These are phyloP conservation scores for Cladosporium phlei DNA, from an alignment of 2,329 filamentous ascomycete genomes.

Conservation along the genomic window DNA sequence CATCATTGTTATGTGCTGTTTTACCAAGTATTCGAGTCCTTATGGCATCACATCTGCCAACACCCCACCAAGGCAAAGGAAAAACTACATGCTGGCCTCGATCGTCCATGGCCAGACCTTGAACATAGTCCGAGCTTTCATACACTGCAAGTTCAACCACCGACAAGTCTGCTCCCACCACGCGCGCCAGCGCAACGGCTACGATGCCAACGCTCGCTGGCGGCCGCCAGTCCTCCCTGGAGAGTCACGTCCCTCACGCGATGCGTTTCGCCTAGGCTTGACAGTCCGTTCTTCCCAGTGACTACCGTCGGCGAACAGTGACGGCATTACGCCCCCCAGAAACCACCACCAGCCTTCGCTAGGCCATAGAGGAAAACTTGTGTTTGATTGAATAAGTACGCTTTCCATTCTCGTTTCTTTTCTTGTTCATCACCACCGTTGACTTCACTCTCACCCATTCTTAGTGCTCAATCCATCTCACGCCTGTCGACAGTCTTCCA, in stretches of 20 bases:
- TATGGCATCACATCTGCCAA: not conserved
- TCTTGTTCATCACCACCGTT: not conserved
- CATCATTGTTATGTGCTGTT: slow-evolving; percentile 2
- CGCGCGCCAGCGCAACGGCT: slow-evolving; percentile 7
- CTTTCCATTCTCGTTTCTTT: slow-evolving; percentile 7
- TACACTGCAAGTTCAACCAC: slow-evolving; percentile 12
- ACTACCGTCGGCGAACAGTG: slow-evolving; percentile 7
- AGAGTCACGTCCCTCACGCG: slow-evolving; percentile 4
- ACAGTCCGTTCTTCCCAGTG: slow-evolving; percentile 12
- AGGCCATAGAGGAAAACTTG: not conserved
- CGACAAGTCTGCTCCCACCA: slow-evolving; percentile 1
- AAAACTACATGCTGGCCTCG: not conserved
- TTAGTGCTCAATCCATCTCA: not conserved
- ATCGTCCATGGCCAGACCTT: not conserved
- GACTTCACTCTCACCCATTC: not conserved
- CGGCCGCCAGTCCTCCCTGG: slow-evolving; percentile 7
- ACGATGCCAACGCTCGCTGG: not conserved
- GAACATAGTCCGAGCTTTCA: slow-evolving; percentile 8
- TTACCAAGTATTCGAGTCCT: slow-evolving; percentile 11
- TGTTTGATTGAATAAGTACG: slow-evolving; percentile 6
- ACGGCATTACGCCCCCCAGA: slow-evolving; percentile 5
- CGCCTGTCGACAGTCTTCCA: not conserved
- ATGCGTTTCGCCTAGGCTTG: slow-evolving; percentile 2
- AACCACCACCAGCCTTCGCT: slow-evolving; percentile 12
- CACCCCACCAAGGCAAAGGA: not conserved